phyloP scores from a whole-genome alignment of 495 filamentous ascomycete species.

The Clavariopsis aquatica region DNA sequence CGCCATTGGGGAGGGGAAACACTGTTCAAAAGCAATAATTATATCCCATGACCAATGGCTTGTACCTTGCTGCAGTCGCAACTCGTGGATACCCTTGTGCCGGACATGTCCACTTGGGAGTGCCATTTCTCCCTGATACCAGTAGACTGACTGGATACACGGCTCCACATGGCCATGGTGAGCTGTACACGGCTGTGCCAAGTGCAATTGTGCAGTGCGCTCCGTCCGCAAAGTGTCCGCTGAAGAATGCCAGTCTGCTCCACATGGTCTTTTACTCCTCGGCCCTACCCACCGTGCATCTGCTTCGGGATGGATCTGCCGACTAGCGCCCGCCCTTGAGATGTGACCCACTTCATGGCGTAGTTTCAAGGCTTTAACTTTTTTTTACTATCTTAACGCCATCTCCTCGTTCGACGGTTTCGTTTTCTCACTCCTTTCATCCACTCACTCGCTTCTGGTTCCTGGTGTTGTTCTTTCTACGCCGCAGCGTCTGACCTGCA shows the following conservation, averaged over 20 bases:
- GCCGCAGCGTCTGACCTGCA: background rate
- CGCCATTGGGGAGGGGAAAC: too few species aligned
- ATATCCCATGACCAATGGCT: too few species aligned
- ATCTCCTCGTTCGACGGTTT: slow-evolving; percentile 2
- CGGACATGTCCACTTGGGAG: background rate
- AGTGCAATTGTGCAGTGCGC: background rate
- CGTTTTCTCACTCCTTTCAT: background rate
- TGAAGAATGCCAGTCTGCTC: slow-evolving; percentile 1
- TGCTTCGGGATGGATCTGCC: background rate
- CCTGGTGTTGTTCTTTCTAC: background rate
- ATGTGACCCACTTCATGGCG: slow-evolving; percentile 15
- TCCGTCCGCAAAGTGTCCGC: slow-evolving; percentile 11
- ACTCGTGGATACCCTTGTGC: too few species aligned
- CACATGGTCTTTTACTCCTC: background rate
- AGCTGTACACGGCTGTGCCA: too few species aligned
- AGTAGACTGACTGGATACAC: background rate
- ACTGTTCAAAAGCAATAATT: too few species aligned
- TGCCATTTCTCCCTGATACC: background rate
- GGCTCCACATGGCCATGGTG: background rate
- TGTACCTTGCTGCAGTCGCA: too few species aligned
- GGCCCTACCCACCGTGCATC: background rate
- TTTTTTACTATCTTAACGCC: slow-evolving; percentile 13
- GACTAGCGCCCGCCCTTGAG: background rate
- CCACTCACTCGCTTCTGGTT: background rate
- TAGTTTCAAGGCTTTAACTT: slow-evolving; percentile 6